Evolutionary conservation across 78 protist genomes (phyloP), one percentile per base, ranked within the genome.

Genomic region (Dictyostelium firmibasis): DNA sequence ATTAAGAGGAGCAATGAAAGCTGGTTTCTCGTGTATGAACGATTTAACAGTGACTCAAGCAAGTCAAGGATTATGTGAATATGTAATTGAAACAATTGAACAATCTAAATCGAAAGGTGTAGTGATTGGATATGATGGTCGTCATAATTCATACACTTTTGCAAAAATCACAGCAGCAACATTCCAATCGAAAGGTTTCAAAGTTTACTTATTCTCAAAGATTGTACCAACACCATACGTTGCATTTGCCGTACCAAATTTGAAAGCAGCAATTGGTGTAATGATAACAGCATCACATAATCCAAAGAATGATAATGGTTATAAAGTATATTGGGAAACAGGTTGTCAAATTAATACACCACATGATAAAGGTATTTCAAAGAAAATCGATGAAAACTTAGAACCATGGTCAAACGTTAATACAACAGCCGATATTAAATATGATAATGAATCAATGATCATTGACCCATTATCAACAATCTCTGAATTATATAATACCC

Each of bases 271-370:
- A 14, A 96, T 95, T 31, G 99, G 99, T 43, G 92, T 98, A 41
- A 97, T 98, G 98, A 96, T 98, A 50, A 98, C 99, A 7, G 99
- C 99, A 16, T 94, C 98, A 23, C 99, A 98, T 94, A 98, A 98
- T 91, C 99, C 99, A 36, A 98, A 98, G 92, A 81, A 97, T 41
- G 99, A 99, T 97, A 99, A 99, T 92, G 99, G 99, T 3, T 99
- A 99, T 97, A 99, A 99, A 83, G 98, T 99, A 29, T 99, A 99
- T 96, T 98, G 99, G 99, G n/a, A 64, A n/a, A 98, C 98, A 91
- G 99, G 99, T 20, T 78, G 92, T 38, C 98, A 97, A 67, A 97
- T 97, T 83, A 92, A 95, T 72, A 70, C 96, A 38, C 98, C 98
- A 14, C 91, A 83, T 81, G 98, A 97, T 81, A 75, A 57, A 29